Evolutionary conservation across 2,329 filamentous ascomycete genomes (phyloP), one percentile per base, ranked within the genome.

Genomic region (Aspergillus piperis): DNA sequence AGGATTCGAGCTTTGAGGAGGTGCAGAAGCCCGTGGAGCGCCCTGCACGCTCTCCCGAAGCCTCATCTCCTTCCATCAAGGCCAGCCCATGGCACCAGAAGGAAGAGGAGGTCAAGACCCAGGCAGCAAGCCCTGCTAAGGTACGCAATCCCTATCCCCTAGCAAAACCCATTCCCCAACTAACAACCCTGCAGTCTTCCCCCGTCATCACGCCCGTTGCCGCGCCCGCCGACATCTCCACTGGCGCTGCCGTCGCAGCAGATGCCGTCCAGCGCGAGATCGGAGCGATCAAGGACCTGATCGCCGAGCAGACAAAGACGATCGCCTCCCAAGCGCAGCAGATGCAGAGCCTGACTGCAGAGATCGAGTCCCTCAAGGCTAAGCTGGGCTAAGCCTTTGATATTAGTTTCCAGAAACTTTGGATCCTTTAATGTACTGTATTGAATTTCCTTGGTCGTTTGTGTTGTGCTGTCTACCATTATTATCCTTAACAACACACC

Each of bases 1-100:
- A 91, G 60, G 83, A 85, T 27, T 94, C 91, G 1, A 91, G 89
- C 78, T 97, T 97, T 67, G 93, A 97, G 73, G 92, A 96, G 72
- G 84, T 95, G 32, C 77, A 89, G 32, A 92, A 91, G 72, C 90
- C 91, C 19, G 79, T 85, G 10, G 89, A 91, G 68, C 88, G 90
- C 50, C 79, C 78, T n/a, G 68, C 80, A 44, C 69, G 66, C 49
- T 63, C 72, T 15, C 51, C 66, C 19, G 67, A 65, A 7, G 55
- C 64, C 19, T 66, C 67, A 25, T 61, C 70, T 3, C 67, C 72
- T 13, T 64, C 69, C n/a, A 63, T 73, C 30, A 74, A 70, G 60
- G 32, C 58, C 60, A 75, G 69, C 62, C 69, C 71, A 2, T 66
- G 70, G 64, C 66, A 67, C n/a, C 68, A 70, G 38, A 71, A 72